A percentile compares a stretch with the other conserved stretches of the same genome.
Conservation (phyloP, 768 basidiomycete genomes). For the Cubamyces lactineus region DNA sequence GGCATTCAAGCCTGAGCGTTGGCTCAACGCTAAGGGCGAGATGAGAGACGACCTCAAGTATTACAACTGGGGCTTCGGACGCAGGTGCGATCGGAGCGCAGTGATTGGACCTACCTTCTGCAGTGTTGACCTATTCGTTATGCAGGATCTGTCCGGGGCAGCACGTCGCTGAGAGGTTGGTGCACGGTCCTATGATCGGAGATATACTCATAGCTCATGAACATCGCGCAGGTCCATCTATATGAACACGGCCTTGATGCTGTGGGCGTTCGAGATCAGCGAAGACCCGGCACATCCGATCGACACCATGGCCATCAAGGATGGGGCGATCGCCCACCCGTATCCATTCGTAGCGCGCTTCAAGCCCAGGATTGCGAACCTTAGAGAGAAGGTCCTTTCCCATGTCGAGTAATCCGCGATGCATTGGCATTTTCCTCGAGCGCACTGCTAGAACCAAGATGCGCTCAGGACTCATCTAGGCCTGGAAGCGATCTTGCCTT, state of each 20-base stretch:
- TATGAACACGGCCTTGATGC: slow-evolving; percentile 61
- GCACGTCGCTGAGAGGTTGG: slow-evolving; percentile 49
- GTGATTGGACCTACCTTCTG: background rate
- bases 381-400: slow-evolving; percentile 16
- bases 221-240: slow-evolving; percentile 61
- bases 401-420: background rate
- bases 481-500: too few species aligned
- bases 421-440: too few species aligned
- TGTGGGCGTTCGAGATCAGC: slow-evolving; percentile 67
- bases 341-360: slow-evolving; percentile 62
- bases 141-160: slow-evolving; percentile 65
- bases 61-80: slow-evolving; percentile 42
- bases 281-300: slow-evolving; percentile 57
- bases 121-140: background rate
- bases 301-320: slow-evolving; percentile 62
- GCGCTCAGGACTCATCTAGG: too few species aligned
- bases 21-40: slow-evolving; percentile 35
- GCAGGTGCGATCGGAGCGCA: slow-evolving; percentile 29
- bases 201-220: too few species aligned
- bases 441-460: too few species aligned
- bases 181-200: too few species aligned
- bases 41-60: slow-evolving; percentile 35
- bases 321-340: slow-evolving; percentile 67
- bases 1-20: slow-evolving; percentile 38
- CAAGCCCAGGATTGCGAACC: slow-evolving; percentile 45